Conservation (phyloP, 2,329 filamentous ascomycete genomes). For the Penicillium italicum region DNA sequence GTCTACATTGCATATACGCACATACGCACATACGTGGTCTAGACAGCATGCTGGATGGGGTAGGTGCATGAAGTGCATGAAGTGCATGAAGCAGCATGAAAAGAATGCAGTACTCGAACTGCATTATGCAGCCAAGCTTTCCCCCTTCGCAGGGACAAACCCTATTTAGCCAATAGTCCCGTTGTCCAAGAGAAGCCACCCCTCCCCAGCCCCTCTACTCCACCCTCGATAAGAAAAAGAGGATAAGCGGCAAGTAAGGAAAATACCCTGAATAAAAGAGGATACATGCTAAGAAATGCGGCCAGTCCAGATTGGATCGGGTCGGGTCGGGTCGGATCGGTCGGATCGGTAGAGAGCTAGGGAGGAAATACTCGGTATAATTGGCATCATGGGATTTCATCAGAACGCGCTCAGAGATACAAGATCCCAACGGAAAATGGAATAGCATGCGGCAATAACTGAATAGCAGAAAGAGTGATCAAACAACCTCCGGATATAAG, state of each 20-base stretch:
- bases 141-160: neutral
- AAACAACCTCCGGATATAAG: constrained; percentile 38
- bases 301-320: neutral
- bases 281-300: neutral
- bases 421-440: neutral
- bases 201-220: neutral
- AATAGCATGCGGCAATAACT: constrained; percentile 6
- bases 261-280: neutral
- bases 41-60: neutral
- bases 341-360: neutral
- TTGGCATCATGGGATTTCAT: constrained; percentile 1
- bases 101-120: neutral
- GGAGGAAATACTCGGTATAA: neutral
- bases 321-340: neutral
- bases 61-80: constrained; percentile 1
- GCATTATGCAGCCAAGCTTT: constrained; percentile 7
- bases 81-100: neutral
- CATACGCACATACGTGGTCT: neutral
- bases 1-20: neutral
- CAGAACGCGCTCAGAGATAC: constrained; percentile 11
- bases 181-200: neutral
- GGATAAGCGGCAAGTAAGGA: neutral
- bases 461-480: constrained; percentile 30
- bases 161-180: neutral
- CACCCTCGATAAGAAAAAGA: neutral